phyloP scores from a whole-genome alignment of 2,329 filamentous ascomycete species.

The Madurella fahalii region DNA sequence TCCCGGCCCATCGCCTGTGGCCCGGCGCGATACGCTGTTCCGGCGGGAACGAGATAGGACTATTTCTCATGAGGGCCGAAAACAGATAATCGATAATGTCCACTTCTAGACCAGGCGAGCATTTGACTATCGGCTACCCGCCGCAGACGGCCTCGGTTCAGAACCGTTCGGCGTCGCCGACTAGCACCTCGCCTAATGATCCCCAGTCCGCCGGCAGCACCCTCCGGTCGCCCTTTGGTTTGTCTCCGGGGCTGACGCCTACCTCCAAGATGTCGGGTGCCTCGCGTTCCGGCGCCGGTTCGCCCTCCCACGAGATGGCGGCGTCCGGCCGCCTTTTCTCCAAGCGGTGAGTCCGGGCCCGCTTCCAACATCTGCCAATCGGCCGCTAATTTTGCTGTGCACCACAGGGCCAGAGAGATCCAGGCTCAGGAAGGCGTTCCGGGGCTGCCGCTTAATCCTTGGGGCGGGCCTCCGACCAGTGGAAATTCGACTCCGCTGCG shows the following conservation, averaged over 20 bases:
- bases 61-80: conserved; percentile 43
- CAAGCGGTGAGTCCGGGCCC: conserved; percentile 68
- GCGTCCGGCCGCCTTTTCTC: conserved; percentile 74
- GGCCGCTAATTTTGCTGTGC: conserved; percentile 15
- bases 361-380: not conserved
- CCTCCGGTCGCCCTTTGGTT: conserved; percentile 68
- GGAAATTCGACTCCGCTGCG: conserved; percentile 93
- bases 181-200: conserved; percentile 77
- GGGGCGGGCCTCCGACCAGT: conserved; percentile 94
- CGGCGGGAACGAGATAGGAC: conserved; percentile 11
- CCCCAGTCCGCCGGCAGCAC: conserved; percentile 55
- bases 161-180: conserved; percentile 73
- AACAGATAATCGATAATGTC: conserved; percentile 87
- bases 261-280: conserved; percentile 55
- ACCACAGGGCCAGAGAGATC: conserved; percentile 80
- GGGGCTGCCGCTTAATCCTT: conserved; percentile 65
- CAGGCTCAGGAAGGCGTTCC: conserved; percentile 89
- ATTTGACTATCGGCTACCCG: conserved; percentile 80
- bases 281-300: conserved; percentile 81
- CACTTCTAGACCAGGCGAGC: conserved; percentile 72
- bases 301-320: conserved; percentile 86
- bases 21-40: conserved; percentile 14
- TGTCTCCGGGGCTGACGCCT: conserved; percentile 59
- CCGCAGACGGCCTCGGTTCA: conserved; percentile 63
- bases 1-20: conserved; percentile 5